A percentile compares a stretch with the other conserved stretches of the same genome.
phyloP scores from a whole-genome alignment of 441 rosid species.

The Erysimum cheiri region DNA sequence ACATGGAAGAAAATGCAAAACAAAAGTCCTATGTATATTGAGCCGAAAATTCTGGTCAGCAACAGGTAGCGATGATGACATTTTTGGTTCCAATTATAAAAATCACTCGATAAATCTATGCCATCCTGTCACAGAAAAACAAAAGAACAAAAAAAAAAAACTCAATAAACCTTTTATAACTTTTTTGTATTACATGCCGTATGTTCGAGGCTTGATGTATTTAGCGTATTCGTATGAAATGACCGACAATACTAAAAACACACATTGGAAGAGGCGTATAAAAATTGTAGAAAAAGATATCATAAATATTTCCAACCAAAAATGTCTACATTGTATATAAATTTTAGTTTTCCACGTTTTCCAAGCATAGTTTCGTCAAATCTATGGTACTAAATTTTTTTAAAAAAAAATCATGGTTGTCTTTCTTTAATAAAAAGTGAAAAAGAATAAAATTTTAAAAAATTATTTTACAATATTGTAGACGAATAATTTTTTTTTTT shows the following conservation, averaged over 20 bases:
- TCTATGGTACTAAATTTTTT: not conserved
- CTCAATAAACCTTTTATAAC: not conserved
- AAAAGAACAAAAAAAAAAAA: not conserved
- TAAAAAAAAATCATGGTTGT: not conserved
- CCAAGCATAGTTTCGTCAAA: not conserved
- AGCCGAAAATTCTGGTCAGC: conserved; percentile 27
- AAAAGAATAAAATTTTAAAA: not conserved
- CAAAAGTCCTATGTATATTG: conserved; percentile 14
- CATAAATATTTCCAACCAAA: conserved; percentile 1
- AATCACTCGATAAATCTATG: conserved; percentile 24
- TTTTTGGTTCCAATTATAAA: conserved; percentile 16
- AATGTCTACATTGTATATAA: not conserved
- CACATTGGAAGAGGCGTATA: not conserved
- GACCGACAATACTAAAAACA: conserved; percentile 5
- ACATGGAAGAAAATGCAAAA: not conserved
- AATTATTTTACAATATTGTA: too few species aligned
- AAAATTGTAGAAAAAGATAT: not conserved
- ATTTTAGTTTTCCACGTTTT: not conserved
- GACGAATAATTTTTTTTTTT: too few species aligned
- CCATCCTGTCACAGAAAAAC: conserved; percentile 10
- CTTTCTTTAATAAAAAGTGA: not conserved
- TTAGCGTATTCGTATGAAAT: not conserved
- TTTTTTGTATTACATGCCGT: conserved; percentile 6
- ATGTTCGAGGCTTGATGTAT: not conserved
- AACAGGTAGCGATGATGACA: conserved; percentile 33